A percentile compares a stretch with the other conserved stretches of the same genome.
These are phyloP conservation scores for Boletus reticuloceps DNA, from an alignment of 768 basidiomycete genomes.

Conservation along the genomic window DNA sequence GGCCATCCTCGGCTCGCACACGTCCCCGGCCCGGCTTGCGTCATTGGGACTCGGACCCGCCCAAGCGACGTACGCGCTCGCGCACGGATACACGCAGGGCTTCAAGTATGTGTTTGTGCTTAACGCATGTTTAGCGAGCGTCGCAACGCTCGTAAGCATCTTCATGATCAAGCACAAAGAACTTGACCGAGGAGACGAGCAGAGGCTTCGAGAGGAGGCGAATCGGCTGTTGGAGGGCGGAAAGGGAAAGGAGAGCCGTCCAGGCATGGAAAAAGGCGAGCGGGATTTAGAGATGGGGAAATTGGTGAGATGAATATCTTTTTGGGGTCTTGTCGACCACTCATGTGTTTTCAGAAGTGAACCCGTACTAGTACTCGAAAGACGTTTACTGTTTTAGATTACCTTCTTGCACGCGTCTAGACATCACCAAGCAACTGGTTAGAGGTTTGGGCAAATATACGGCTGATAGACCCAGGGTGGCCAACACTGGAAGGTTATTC, in stretches of 20 bases:
- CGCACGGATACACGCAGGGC: not conserved
- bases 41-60: not conserved
- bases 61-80: not conserved
- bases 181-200: not conserved
- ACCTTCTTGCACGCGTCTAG: too few relatives aligned
- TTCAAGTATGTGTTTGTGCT: not conserved
- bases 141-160: not conserved
- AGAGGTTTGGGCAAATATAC: too few relatives aligned
- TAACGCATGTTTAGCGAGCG: not conserved
- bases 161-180: constrained; percentile 3
- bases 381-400: too few relatives aligned
- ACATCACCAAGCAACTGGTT: too few relatives aligned
- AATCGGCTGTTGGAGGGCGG: not conserved
- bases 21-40: not conserved
- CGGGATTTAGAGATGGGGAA: not conserved
- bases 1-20: not conserved
- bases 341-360: too few relatives aligned
- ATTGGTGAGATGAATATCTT: not conserved
- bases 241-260: not conserved
- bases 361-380: too few relatives aligned
- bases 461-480: too few relatives aligned
- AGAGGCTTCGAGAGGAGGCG: not conserved
- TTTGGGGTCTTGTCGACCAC: too few relatives aligned
- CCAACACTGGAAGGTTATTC: too few relatives aligned
- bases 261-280: not conserved